Conservation (phyloP, 2,329 filamentous ascomycete genomes). For the Sporothrix phasma region DNA sequence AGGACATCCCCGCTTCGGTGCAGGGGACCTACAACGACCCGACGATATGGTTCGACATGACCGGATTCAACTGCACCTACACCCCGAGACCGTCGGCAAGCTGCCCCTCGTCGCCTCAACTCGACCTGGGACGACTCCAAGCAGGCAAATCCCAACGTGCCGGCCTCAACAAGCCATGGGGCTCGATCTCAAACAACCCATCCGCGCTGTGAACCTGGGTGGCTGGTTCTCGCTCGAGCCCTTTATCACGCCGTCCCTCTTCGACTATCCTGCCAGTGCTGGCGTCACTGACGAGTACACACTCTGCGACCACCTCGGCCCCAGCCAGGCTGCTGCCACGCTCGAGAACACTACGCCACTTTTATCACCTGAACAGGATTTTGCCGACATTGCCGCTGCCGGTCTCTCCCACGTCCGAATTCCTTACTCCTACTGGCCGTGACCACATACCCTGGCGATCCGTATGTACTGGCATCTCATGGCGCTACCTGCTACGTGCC, state of each 20-base stretch:
- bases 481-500: constrained; percentile 83
- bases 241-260: constrained; percentile 90
- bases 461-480: constrained; percentile 81
- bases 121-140: constrained; percentile 76
- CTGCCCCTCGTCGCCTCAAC: constrained; percentile 82
- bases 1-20: background rate
- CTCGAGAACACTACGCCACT: constrained; percentile 84
- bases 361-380: constrained; percentile 81
- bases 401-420: constrained; percentile 97
- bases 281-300: constrained; percentile 84
- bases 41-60: constrained; percentile 67
- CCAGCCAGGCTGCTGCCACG: constrained; percentile 48
- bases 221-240: constrained; percentile 93
- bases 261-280: constrained; percentile 50
- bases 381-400: constrained; percentile 72
- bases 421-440: constrained; percentile 91
- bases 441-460: constrained; percentile 71
- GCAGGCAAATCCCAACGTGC: constrained; percentile 68
- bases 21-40: constrained; percentile 10
- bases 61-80: constrained; percentile 89
- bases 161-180: constrained; percentile 68
- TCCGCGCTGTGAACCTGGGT: constrained; percentile 83
- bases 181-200: constrained; percentile 63
- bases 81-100: constrained; percentile 73
- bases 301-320: constrained; percentile 59